These are phyloP conservation scores for Zasmidium angulare DNA, from an alignment of 2,329 filamentous ascomycete species.

Conservation along the genomic window DNA sequence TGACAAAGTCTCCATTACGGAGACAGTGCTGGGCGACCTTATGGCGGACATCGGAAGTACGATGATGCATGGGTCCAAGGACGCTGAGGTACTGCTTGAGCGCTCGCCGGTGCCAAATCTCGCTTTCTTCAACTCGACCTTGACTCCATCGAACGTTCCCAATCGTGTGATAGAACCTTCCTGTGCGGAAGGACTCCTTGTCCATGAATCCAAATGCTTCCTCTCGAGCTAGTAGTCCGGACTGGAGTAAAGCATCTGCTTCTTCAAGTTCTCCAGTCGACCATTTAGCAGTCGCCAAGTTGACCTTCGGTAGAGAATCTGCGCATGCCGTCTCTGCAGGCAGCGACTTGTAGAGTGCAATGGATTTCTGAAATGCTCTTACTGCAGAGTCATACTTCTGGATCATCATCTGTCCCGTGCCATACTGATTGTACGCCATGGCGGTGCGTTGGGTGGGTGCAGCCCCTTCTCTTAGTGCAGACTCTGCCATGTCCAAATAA, in stretches of 20 bases:
- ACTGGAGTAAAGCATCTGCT: neutral
- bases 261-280: neutral
- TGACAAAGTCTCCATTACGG: neutral
- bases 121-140: neutral
- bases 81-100: neutral
- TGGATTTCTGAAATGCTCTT: no score
- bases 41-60: constrained; percentile 10
- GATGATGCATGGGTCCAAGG: constrained; percentile 5
- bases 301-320: constrained; percentile 4
- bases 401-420: constrained; percentile 9
- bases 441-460: constrained; percentile 1
- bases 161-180: constrained; percentile 9
- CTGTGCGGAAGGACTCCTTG: constrained; percentile 4
- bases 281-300: constrained; percentile 6
- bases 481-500: neutral
- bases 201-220: constrained; percentile 5
- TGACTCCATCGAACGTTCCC: constrained; percentile 11
- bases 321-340: neutral
- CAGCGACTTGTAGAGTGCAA: neutral
- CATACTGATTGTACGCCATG: constrained; percentile 6
- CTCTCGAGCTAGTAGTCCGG: neutral
- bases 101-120: constrained; percentile 6
- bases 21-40: constrained; percentile 6
- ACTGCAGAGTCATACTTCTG: no score
- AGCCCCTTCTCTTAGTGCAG: neutral